Base-by-base conservation (phyloP, 495 filamentous ascomycete genomes). In the Neurospora sublineolata region DNA sequence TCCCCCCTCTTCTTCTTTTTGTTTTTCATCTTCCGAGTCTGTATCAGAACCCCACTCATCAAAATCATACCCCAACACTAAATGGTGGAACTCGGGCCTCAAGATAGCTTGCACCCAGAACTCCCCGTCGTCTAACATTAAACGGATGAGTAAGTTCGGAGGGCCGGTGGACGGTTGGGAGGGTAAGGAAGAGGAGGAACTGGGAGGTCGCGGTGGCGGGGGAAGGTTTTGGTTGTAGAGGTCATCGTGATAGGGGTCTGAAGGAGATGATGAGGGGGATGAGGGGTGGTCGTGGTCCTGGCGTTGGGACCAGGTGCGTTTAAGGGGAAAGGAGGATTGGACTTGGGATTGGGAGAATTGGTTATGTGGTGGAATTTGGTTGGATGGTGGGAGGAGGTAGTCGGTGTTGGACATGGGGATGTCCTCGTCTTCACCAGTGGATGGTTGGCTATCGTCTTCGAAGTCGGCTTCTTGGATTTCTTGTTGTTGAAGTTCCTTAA, bases 261-360 rank as follows among this genome's bases (percentile, higher is more conserved):
- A 27, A 64, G 12, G 52, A 27, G 52, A 33, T 6, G 46, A 10
- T 8, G 20, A 11, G 0, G 46, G 27, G 46, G 20, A 30, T 12
- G 46, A 30, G 23, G 52, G 7, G 23, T 14, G 14, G 27, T 58
- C 20, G 1, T 6, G 12, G 46, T 16, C 52, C 0, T 36, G 27
- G 27, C 52, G 52, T 64, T 64, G 52, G 14, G 52, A 64, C 52
- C 52, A 64, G 30, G 52, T 64, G 1, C 14, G 52, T 64, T 64
- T 64, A 0, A 1, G 27, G 23, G 23, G 4, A 0, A 2, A 0
- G 23, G n/a, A 20, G 12, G 27, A 60, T 60, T 4, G 38, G 12
- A 4, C 14, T 38, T 38, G 37, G 37, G 37, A 38, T 38, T 39
- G 37, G 37, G 37, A 11, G 6, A 8, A 1, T 11, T 58, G 46